Percentiles rank a stretch among this genome's conserved stretches.
These are phyloP conservation scores for Cladophialophora immunda DNA, from an alignment of 2,329 filamentous ascomycete genomes.

Conservation along the genomic window DNA sequence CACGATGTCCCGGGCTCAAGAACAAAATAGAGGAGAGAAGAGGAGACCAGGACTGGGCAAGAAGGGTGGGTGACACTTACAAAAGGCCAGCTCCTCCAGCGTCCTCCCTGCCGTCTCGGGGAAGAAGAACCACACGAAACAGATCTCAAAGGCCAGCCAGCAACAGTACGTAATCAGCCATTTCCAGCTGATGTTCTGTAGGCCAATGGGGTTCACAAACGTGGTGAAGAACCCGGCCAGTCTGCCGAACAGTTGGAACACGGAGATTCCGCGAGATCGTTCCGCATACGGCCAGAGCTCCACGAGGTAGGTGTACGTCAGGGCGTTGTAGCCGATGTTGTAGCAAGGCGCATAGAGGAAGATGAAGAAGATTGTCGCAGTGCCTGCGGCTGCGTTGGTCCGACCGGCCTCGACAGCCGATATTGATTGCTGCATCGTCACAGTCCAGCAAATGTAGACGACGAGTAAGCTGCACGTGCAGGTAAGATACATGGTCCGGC, in stretches of 20 bases:
- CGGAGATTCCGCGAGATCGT: conserved; percentile 66
- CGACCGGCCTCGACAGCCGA: conserved; percentile 47
- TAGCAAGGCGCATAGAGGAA: conserved; percentile 49
- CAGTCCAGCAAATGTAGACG: conserved; percentile 66
- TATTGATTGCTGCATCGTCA: conserved; percentile 55
- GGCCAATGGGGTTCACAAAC: conserved; percentile 58
- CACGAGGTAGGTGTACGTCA: conserved; percentile 70
- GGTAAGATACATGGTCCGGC: conserved; percentile 56
- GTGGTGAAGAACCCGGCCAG: conserved; percentile 60
- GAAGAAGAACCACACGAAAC: conserved; percentile 56
- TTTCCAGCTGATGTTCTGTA: conserved; percentile 55
- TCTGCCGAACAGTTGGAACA: conserved; percentile 64
- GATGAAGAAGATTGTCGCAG: conserved; percentile 64
- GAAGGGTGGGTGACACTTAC: conserved; percentile 34
- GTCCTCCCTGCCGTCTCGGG: conserved; percentile 55
- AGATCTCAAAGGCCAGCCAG: conserved; percentile 53
- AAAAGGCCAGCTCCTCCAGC: conserved; percentile 58
- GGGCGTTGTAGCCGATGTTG: conserved; percentile 66
- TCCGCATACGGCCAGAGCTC: conserved; percentile 68
- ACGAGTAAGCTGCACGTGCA: conserved; percentile 61
- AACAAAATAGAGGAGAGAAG: not conserved
- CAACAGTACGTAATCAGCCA: conserved; percentile 56
- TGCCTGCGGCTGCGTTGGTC: conserved; percentile 50
- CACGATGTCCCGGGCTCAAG: not conserved
- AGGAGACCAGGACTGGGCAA: no score